Percentiles rank a stretch among this genome's conserved stretches.
These are phyloP conservation scores for Fusarium heterosporum DNA, from an alignment of 2,329 filamentous ascomycete species.

Conservation along the genomic window DNA sequence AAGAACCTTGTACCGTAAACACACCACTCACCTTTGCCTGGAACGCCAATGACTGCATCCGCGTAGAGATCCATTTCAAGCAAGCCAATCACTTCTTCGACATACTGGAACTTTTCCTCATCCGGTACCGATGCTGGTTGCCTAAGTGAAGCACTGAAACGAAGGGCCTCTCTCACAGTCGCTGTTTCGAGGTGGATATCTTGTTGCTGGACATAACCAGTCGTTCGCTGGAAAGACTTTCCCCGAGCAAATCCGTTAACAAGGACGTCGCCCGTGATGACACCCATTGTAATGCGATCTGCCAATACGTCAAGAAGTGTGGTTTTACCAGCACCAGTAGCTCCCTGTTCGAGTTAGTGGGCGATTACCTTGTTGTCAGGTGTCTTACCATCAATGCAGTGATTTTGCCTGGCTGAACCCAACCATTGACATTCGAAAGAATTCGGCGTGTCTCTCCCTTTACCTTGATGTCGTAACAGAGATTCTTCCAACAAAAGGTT, in stretches of 20 bases:
- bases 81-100: conserved; percentile 77
- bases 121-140: conserved; percentile 75
- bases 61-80: conserved; percentile 71
- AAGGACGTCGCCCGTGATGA: conserved; percentile 83
- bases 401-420: conserved; percentile 77
- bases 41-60: conserved; percentile 69
- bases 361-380: conserved; percentile 59
- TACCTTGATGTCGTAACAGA: conserved; percentile 79
- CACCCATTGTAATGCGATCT: conserved; percentile 83
- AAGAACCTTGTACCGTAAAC: neutral
- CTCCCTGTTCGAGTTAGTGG: conserved; percentile 49
- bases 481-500: conserved; percentile 75
- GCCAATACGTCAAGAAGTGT: conserved; percentile 86
- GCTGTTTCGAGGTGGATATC: conserved; percentile 83
- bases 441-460: conserved; percentile 71
- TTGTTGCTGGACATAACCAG: conserved; percentile 88
- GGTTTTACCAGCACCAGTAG: conserved; percentile 87
- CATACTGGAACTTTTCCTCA: conserved; percentile 81
- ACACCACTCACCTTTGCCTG: conserved; percentile 57
- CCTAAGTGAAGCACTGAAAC: conserved; percentile 82
- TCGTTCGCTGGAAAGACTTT: conserved; percentile 84
- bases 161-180: conserved; percentile 84
- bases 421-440: conserved; percentile 75
- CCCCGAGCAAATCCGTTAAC: conserved; percentile 72
- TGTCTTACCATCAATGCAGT: conserved; percentile 72